Percentiles rank a stretch among this genome's conserved stretches.
phyloP scores from a whole-genome alignment of 169 alveolate genomes.

The Babesia ovis region DNA sequence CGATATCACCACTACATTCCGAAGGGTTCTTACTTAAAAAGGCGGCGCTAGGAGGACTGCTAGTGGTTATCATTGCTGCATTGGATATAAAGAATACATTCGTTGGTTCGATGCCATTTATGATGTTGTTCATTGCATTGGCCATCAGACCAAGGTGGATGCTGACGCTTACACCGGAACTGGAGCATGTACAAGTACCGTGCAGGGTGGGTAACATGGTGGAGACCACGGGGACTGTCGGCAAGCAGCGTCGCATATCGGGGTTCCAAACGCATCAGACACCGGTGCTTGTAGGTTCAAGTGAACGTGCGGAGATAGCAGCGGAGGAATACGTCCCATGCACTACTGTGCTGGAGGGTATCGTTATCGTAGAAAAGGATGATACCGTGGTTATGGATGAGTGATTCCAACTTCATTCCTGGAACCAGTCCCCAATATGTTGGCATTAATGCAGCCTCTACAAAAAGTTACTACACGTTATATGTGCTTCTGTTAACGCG shows the following conservation, averaged over 20 bases:
- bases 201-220: conserved; percentile 90
- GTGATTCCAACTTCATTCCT: too few relatives aligned
- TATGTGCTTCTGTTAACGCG: too few relatives aligned
- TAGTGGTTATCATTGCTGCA: conserved; percentile 87
- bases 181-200: conserved; percentile 87
- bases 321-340: conserved; percentile 75
- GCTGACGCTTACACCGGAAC: conserved; percentile 85
- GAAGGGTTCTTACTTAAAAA: conserved; percentile 91
- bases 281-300: conserved; percentile 93
- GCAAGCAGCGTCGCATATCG: conserved; percentile 94
- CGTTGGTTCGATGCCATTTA: conserved; percentile 87
- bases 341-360: conserved; percentile 61
- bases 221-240: conserved; percentile 97
- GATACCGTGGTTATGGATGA: conserved; percentile 22
- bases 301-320: conserved; percentile 93
- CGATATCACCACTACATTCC: conserved; percentile 94
- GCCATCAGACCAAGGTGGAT: conserved; percentile 89
- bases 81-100: conserved; percentile 86
- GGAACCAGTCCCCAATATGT: too few relatives aligned
- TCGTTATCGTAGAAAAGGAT: conserved; percentile 53
- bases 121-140: conserved; percentile 91
- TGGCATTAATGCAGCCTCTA: too few relatives aligned
- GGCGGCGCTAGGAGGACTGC: conserved; percentile 93
- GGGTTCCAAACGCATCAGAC: conserved; percentile 99
- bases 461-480: too few relatives aligned